phyloP scores from a whole-genome alignment of 2,329 filamentous ascomycete species.

The Cladosporium cucumerinum region DNA sequence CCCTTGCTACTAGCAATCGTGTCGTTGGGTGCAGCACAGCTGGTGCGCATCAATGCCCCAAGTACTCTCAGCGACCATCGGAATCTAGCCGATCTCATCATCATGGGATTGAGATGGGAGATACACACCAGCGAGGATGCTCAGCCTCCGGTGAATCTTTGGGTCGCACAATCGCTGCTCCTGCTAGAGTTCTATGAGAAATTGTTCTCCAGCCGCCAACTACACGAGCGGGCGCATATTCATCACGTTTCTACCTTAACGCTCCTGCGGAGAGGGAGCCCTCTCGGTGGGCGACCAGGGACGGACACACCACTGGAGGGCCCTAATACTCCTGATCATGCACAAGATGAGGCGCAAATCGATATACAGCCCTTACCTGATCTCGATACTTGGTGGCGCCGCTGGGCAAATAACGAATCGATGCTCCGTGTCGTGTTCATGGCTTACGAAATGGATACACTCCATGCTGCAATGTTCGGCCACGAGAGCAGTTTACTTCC shows the following conservation, averaged over 20 bases:
- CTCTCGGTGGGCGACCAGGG: slow-evolving; percentile 77
- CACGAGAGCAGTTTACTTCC: slow-evolving; percentile 55
- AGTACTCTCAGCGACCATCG: slow-evolving; percentile 70
- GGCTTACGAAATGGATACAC: slow-evolving; percentile 88
- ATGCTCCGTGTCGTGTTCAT: slow-evolving; percentile 84
- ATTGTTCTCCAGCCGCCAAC: slow-evolving; percentile 84
- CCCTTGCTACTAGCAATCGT: slow-evolving; percentile 81
- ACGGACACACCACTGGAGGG: slow-evolving; percentile 65
- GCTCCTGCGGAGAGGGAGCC: slow-evolving; percentile 85
- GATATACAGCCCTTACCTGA: slow-evolving; percentile 56
- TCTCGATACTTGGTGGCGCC: slow-evolving; percentile 67
- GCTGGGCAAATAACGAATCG: slow-evolving; percentile 89
- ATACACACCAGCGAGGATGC: slow-evolving; percentile 87
- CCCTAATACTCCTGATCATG: slow-evolving; percentile 48
- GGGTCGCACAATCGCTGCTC: slow-evolving; percentile 86
- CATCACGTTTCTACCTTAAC: slow-evolving; percentile 93
- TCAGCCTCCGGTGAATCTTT: slow-evolving; percentile 83
- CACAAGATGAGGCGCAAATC: background rate
- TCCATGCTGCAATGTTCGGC: slow-evolving; percentile 94
- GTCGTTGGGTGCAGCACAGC: slow-evolving; percentile 34
- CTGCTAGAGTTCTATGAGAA: slow-evolving; percentile 91
- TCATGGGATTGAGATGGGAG: slow-evolving; percentile 86
- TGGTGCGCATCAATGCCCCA: slow-evolving; percentile 40
- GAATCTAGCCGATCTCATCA: slow-evolving; percentile 79
- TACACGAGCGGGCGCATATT: slow-evolving; percentile 91